Percentiles rank a stretch among this genome's conserved stretches.
phyloP scores from a whole-genome alignment of 257 asterid genomes.

The Solanum verrucosum region DNA sequence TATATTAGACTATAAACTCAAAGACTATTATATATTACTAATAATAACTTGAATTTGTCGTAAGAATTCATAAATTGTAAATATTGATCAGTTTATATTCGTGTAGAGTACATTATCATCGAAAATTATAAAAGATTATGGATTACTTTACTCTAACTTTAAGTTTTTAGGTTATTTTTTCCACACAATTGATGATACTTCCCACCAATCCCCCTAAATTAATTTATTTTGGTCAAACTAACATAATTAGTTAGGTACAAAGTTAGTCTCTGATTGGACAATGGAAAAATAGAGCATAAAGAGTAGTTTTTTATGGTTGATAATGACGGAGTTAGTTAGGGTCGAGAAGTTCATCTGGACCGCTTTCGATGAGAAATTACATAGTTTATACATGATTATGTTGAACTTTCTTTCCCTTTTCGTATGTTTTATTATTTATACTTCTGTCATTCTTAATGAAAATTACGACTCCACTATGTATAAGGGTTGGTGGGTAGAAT shows the following conservation, averaged over 20 bases:
- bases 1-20: neutral
- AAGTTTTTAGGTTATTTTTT: neutral
- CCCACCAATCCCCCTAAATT: neutral
- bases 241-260: neutral
- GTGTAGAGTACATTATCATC: neutral
- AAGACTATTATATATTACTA: neutral
- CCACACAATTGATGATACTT: neutral
- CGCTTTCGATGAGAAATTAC: accelerated
- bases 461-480: too few species aligned
- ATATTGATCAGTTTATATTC: too few species aligned
- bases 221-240: neutral
- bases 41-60: neutral
- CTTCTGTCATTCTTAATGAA: neutral
- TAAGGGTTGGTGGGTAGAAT: neutral
- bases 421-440: too few species aligned
- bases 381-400: too few species aligned
- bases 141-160: neutral
- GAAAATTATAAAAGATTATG: too few species aligned
- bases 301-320: neutral
- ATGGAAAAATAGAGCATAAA: neutral
- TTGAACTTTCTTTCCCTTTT: too few species aligned
- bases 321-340: neutral
- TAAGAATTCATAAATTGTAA: neutral
- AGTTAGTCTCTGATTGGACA: neutral
- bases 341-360: too few species aligned